A percentile compares a stretch with the other conserved stretches of the same genome.
Evolutionary conservation across 768 basidiomycete species (phyloP).

Genomic region (Auriscalpium orientale): DNA sequence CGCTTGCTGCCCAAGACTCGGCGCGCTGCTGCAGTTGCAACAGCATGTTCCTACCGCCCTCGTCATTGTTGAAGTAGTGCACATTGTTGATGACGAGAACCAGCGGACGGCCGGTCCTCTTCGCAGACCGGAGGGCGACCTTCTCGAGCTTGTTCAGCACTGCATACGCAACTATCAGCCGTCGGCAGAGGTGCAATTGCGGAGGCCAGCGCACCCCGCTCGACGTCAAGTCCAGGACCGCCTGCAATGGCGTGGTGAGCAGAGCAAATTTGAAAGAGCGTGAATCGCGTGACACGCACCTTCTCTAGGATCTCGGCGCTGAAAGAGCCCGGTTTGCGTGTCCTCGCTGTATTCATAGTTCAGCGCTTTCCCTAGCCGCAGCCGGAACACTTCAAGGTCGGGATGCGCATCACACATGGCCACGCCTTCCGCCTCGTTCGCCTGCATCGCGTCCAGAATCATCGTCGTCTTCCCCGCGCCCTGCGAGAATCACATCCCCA

Average conservation of each 20-base stretch:
- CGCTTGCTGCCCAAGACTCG: slow-evolving; percentile 78
- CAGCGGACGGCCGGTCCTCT: slow-evolving; percentile 54
- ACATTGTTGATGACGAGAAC: slow-evolving; percentile 79
- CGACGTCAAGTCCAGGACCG: slow-evolving; percentile 75
- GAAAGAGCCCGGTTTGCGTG: slow-evolving; percentile 73
- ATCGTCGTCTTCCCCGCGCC: slow-evolving; percentile 81
- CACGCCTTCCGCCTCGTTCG: slow-evolving; percentile 62
- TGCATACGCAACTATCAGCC: slow-evolving; percentile 14
- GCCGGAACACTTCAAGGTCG: slow-evolving; percentile 78
- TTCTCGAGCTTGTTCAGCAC: slow-evolving; percentile 82
- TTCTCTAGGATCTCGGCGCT: slow-evolving; percentile 77
- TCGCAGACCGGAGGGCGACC: slow-evolving; percentile 63
- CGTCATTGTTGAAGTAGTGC: slow-evolving; percentile 69
- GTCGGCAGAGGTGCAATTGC: background rate
- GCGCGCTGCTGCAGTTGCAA: slow-evolving; percentile 81
- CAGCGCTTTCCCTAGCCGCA: slow-evolving; percentile 78
- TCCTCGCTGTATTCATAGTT: slow-evolving; percentile 86
- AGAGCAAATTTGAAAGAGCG: slow-evolving; percentile 9
- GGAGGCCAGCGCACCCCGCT: slow-evolving; percentile 45
- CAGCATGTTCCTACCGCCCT: slow-evolving; percentile 70
- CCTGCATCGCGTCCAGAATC: slow-evolving; percentile 76
- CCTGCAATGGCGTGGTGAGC: slow-evolving; percentile 26
- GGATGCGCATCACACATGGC: slow-evolving; percentile 80
- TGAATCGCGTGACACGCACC: slow-evolving; percentile 28
- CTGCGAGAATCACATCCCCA: slow-evolving; percentile 23